Evolutionary conservation across 75 land plant genomes (phyloP), one percentile per base, ranked within the genome.

Genomic region (Pinus albicaulis): DNA sequence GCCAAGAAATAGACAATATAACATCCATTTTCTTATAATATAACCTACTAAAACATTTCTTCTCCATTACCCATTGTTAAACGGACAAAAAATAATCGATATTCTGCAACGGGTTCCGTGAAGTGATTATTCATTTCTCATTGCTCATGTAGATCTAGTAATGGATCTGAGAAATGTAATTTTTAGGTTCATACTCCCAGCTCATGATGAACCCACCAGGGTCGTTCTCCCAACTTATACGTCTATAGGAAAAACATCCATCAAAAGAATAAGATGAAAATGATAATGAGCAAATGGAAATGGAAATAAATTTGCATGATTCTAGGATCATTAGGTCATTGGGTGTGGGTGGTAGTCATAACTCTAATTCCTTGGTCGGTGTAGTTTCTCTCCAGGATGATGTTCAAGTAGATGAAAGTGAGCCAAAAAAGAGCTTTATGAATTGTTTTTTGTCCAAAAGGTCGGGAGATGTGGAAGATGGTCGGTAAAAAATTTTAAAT

Each of bases 211-310:
- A 91, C 80, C 85, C 90, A 3, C 77, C 74, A 13, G 93, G 93
- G 7, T 85, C 90, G 12, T 93, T 91, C 74, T 82, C 85, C 24
- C 91, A 87, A 59, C 91, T 93, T 24, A 72, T 91, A n/a, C 89
- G 76, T 12, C 73, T 91, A 58, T 80, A 80, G 57, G 72, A 80
- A 36, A 52, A 69, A 80, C 72, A 81, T 20, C 48, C 75, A 76
- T 56, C 7, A 23, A 79, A 76, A 60, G 74, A 79, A 56, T 34
- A 53, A 20, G n/a, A 12, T 15, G 48, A 19, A 24, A 61, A 4
- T 24, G 81, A 78, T 17, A 48, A 26, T 36, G 71, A 78, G 13
- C 59, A 68, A 11, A 53, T 52, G 12, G 71, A 64, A 14, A 64
- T 31, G 14, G 71, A 77, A n/a, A n/a, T n/a, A n/a, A n/a, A n/a